phyloP scores from a whole-genome alignment of 1,284 basidiomycete genomes.

The Naganishia sp. region DNA sequence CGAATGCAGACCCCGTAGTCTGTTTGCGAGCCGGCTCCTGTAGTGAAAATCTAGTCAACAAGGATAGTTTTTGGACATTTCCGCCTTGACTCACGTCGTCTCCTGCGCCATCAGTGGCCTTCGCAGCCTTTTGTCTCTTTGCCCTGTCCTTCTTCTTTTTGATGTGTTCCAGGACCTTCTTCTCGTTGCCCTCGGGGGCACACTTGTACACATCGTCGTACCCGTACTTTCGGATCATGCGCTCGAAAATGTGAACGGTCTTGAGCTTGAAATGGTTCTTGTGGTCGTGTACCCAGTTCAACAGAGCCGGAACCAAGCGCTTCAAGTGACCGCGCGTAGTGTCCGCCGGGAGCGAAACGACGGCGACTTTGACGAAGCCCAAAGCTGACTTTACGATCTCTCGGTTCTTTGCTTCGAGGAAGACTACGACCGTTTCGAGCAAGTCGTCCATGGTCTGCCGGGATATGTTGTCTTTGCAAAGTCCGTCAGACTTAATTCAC shows the following conservation, averaged over 20 bases:
- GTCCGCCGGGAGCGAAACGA: constrained; percentile 75
- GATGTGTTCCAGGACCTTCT: constrained; percentile 82
- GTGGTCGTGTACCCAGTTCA: constrained; percentile 94
- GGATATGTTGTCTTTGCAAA: constrained; percentile 66
- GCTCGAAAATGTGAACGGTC: constrained; percentile 94
- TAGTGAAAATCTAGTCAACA: too few species aligned
- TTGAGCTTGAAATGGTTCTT: constrained; percentile 99
- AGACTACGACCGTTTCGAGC: constrained; percentile 82
- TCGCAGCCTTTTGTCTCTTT: constrained; percentile 68
- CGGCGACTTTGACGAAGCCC: constrained; percentile 90
- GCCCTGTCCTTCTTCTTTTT: constrained; percentile 89
- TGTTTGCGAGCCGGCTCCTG: constrained; percentile 20
- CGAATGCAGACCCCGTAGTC: constrained; percentile 79
- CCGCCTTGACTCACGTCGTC: constrained; percentile 57
- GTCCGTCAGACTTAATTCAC: constrained; percentile 8
- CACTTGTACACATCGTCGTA: constrained; percentile 71
- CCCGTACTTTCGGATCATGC: constrained; percentile 87
- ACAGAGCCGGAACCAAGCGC: constrained; percentile 77
- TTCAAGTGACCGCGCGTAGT: constrained; percentile 74
- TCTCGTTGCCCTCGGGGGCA: constrained; percentile 68
- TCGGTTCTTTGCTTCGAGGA: constrained; percentile 87
- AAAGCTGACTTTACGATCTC: constrained; percentile 97
- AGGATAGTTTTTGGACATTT: neutral
- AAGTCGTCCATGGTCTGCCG: constrained; percentile 80
- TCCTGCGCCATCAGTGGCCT: constrained; percentile 56